Evolutionary conservation across 1,284 basidiomycete genomes (phyloP).

Genomic region (Pseudozyma tsukubaensis): DNA sequence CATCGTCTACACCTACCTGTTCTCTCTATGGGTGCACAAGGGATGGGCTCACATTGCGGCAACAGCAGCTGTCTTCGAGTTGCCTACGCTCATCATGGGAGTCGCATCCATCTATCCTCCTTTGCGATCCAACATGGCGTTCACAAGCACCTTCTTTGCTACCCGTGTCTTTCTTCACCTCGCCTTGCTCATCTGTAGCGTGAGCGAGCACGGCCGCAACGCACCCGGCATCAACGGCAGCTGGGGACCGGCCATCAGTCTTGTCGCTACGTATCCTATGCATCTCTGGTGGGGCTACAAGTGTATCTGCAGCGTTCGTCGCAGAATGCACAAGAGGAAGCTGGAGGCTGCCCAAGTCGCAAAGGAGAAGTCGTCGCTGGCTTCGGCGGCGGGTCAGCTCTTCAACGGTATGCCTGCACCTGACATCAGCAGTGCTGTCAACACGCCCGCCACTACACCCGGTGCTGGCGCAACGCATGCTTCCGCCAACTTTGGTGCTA

Average conservation of each 20-base stretch:
- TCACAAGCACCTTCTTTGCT: constrained; percentile 63
- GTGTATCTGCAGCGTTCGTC: constrained; percentile 59
- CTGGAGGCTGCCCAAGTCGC: constrained; percentile 51
- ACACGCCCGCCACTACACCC: constrained; percentile 62
- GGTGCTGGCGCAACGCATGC: constrained; percentile 43
- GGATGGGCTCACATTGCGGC: constrained; percentile 62
- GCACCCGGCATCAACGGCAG: constrained; percentile 53
- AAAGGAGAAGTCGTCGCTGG: constrained; percentile 46
- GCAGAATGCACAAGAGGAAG: constrained; percentile 63
- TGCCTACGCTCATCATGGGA: constrained; percentile 67
- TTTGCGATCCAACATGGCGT: constrained; percentile 65
- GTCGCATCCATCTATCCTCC: constrained; percentile 59
- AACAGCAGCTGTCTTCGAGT: constrained; percentile 61
- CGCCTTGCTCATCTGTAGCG: constrained; percentile 50
- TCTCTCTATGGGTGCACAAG: constrained; percentile 56
- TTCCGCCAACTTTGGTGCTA: constrained; percentile 47
- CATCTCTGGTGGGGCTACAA: constrained; percentile 68
- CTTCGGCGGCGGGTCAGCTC: constrained; percentile 50
- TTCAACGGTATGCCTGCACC: constrained; percentile 60
- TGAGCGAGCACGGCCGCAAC: constrained; percentile 51
- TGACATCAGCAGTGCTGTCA: constrained; percentile 59
- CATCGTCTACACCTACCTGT: constrained; percentile 61
- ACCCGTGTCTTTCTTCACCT: constrained; percentile 65
- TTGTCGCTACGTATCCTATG: constrained; percentile 63
- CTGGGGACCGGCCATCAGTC: constrained; percentile 54